These are phyloP conservation scores for Paraconiothyrium brasiliense DNA, from an alignment of 2,329 filamentous ascomycete species.

Conservation along the genomic window DNA sequence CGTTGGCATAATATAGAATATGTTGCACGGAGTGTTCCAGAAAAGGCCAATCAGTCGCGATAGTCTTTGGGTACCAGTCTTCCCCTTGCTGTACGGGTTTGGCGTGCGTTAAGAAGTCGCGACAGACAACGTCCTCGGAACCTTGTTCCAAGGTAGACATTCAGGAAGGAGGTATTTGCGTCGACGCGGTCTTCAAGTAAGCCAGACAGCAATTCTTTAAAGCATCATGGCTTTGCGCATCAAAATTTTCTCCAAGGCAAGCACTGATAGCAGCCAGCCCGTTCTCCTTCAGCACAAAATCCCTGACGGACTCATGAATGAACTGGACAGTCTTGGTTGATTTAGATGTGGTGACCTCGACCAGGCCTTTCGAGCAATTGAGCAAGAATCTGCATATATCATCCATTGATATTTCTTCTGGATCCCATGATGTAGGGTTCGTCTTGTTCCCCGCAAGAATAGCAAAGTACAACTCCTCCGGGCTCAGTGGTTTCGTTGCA, in stretches of 20 bases:
- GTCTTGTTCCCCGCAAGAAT: conserved; percentile 13
- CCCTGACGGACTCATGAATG: conserved; percentile 37
- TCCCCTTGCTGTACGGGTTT: too few species aligned
- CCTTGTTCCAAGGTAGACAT: conserved; percentile 23
- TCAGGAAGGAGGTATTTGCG: not conserved
- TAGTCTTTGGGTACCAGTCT: too few species aligned
- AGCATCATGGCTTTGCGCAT: conserved; percentile 50
- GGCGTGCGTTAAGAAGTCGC: conserved; percentile 30
- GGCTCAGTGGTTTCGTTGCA: conserved; percentile 54
- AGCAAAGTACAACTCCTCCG: conserved; percentile 21
- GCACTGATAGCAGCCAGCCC: conserved; percentile 39
- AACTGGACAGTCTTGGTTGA: conserved; percentile 33
- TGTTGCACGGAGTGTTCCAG: conserved; percentile 55
- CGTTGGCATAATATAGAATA: conserved; percentile 55
- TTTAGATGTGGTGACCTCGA: conserved; percentile 25
- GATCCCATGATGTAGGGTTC: conserved; percentile 36
- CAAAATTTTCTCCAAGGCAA: conserved; percentile 39
- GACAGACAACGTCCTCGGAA: too few species aligned
- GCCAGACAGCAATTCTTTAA: conserved; percentile 56
- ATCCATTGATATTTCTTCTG: conserved; percentile 14
- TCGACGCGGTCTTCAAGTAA: conserved; percentile 42
- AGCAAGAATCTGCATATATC: conserved; percentile 24
- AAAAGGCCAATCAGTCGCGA: conserved; percentile 46
- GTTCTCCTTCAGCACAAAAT: conserved; percentile 51
- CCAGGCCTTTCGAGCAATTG: conserved; percentile 25